These are phyloP conservation scores for Ceratocystis lukuohia DNA, from an alignment of 2,329 filamentous ascomycete species.

Conservation along the genomic window DNA sequence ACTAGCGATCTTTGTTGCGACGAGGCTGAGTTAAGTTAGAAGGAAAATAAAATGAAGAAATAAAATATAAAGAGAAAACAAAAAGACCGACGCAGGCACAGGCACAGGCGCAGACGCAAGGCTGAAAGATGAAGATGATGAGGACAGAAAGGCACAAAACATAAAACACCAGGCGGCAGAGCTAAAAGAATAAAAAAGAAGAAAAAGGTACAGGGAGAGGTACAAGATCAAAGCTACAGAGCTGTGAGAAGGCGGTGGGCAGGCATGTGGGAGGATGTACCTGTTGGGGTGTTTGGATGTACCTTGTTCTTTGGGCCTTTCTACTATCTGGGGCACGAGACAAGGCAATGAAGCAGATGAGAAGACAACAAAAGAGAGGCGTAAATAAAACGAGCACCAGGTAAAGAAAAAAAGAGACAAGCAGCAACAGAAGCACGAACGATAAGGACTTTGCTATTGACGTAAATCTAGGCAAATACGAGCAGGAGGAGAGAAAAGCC, in stretches of 20 bases:
- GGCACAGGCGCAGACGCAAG: neutral
- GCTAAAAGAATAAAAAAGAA: neutral
- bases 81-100: too few relatives aligned
- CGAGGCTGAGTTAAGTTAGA: neutral
- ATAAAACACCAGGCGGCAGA: slow-evolving; percentile 3
- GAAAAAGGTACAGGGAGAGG: neutral
- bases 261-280: too few relatives aligned
- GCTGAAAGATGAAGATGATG: neutral
- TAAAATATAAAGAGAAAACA: neutral
- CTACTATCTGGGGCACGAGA: neutral
- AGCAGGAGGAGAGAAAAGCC: too few relatives aligned
- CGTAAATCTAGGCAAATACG: too few relatives aligned
- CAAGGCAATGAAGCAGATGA: neutral
- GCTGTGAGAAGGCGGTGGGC: neutral
- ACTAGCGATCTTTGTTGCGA: neutral
- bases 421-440: neutral
- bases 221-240: neutral
- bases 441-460: too few relatives aligned
- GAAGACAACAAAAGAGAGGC: neutral
- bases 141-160: slow-evolving; percentile 2
- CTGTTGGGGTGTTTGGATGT: neutral
- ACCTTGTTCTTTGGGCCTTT: neutral
- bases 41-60: neutral
- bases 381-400: neutral
- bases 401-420: neutral